Conservation (phyloP, 2,329 filamentous ascomycete species). For the Coniochaeta hoffmannii region DNA sequence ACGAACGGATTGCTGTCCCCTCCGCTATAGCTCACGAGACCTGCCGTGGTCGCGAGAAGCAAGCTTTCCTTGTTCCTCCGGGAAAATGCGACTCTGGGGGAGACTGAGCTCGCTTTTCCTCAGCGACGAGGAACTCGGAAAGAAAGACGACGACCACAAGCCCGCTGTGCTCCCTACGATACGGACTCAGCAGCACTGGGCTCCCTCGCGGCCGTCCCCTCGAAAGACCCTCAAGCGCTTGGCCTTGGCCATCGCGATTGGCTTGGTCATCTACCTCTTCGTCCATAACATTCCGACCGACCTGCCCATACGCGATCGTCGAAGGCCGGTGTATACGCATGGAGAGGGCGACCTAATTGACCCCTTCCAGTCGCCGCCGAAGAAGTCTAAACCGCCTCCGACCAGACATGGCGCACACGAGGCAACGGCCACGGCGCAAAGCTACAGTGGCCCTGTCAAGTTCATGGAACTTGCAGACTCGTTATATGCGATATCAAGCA, state of each 20-base stretch:
- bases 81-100: conserved; percentile 2
- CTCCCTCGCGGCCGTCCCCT: conserved; percentile 32
- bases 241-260: conserved; percentile 34
- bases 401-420: background rate
- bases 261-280: conserved; percentile 54
- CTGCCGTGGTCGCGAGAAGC: background rate
- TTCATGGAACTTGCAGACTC: conserved; percentile 59
- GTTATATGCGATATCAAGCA: conserved; percentile 51
- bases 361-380: conserved; percentile 5
- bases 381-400: conserved; percentile 5
- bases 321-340: conserved; percentile 28
- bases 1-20: too few species aligned
- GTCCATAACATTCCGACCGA: conserved; percentile 52
- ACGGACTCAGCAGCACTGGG: conserved; percentile 28
- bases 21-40: background rate
- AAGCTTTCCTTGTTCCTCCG: background rate
- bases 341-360: conserved; percentile 2
- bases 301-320: conserved; percentile 29
- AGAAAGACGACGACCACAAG: conserved; percentile 53
- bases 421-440: conserved; percentile 20
- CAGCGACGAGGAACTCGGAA: conserved; percentile 48
- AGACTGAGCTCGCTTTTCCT: conserved; percentile 40
- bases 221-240: conserved; percentile 50
- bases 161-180: conserved; percentile 20
- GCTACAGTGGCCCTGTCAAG: conserved; percentile 63